Conservation (phyloP, 768 basidiomycete species). For the Crassisporium funariophilum region DNA sequence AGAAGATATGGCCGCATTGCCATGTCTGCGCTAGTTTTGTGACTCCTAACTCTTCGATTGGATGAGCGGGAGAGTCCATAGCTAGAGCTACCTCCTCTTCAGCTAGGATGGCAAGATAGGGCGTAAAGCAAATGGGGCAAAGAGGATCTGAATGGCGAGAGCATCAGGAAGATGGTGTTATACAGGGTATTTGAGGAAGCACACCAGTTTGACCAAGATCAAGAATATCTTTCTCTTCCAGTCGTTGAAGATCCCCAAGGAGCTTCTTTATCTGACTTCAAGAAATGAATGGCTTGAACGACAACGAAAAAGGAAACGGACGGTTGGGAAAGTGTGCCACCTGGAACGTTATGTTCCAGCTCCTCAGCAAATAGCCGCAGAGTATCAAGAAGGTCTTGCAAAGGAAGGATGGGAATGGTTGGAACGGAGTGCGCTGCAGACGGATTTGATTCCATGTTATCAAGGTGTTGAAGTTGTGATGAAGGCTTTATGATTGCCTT, state of each 20-base stretch:
- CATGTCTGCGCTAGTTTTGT: slow-evolving; percentile 55
- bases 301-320: background rate
- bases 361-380: background rate
- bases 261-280: slow-evolving; percentile 43
- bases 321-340: slow-evolving; percentile 10
- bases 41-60: slow-evolving; percentile 69
- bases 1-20: slow-evolving; percentile 75
- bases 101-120: slow-evolving; percentile 66
- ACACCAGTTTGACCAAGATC: slow-evolving; percentile 50
- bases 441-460: too few relatives aligned
- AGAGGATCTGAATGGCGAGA: slow-evolving; percentile 58
- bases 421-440: too few relatives aligned
- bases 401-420: background rate
- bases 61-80: slow-evolving; percentile 80
- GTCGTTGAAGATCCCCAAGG: slow-evolving; percentile 45
- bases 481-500: too few relatives aligned
- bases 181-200: background rate
- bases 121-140: slow-evolving; percentile 77
- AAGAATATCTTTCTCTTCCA: slow-evolving; percentile 50
- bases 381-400: background rate
- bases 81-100: slow-evolving; percentile 74
- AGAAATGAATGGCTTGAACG: background rate
- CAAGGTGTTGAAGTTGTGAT: too few relatives aligned
- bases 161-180: background rate
- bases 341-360: slow-evolving; percentile 6